Percentiles rank a stretch among this genome's conserved stretches.
Conservation (phyloP, 164 flowering plant genomes). For the Dillenia turbinata region DNA sequence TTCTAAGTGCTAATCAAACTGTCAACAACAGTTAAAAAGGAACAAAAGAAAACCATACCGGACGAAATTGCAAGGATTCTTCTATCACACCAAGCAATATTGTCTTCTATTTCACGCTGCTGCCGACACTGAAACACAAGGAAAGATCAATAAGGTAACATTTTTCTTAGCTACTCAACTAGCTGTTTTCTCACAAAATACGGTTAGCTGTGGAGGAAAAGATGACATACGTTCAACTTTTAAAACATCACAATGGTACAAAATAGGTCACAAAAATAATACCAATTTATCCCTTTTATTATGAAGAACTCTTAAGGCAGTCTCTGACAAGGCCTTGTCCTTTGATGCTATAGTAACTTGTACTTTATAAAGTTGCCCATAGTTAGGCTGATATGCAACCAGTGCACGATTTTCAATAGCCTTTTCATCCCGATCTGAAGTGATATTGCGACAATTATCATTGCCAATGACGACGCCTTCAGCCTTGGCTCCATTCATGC, state of each 20-base stretch:
- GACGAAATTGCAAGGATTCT: slow-evolving; percentile 32
- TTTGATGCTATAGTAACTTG: slow-evolving; percentile 25
- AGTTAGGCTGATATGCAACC: slow-evolving; percentile 9
- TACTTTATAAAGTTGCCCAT: slow-evolving; percentile 18
- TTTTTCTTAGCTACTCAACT: background rate
- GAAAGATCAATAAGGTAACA: background rate
- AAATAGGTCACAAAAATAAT: slow-evolving; percentile 4
- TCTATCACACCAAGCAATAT: slow-evolving; percentile 55
- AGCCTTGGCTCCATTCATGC: slow-evolving; percentile 9
- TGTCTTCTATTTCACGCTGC: slow-evolving; percentile 50
- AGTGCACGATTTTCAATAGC: slow-evolving; percentile 6
- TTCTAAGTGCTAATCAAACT: too few relatives aligned
- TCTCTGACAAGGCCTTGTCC: slow-evolving; percentile 29
- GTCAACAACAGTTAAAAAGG: background rate
- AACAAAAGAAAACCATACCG: slow-evolving; percentile 25
- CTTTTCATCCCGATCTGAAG: slow-evolving; percentile 11
- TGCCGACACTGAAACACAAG: slow-evolving; percentile 41
- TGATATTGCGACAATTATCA: slow-evolving; percentile 6
- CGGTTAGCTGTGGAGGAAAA: background rate
- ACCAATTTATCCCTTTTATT: slow-evolving; percentile 53
- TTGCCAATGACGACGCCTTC: slow-evolving; percentile 15
- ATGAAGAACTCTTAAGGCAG: slow-evolving; percentile 38
- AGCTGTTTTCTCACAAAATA: background rate
- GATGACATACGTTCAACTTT: too few relatives aligned
- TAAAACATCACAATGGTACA: too few relatives aligned